A percentile compares a stretch with the other conserved stretches of the same genome.
These are phyloP conservation scores for Aspergillus diversus DNA, from an alignment of 495 filamentous ascomycete genomes.

Conservation along the genomic window DNA sequence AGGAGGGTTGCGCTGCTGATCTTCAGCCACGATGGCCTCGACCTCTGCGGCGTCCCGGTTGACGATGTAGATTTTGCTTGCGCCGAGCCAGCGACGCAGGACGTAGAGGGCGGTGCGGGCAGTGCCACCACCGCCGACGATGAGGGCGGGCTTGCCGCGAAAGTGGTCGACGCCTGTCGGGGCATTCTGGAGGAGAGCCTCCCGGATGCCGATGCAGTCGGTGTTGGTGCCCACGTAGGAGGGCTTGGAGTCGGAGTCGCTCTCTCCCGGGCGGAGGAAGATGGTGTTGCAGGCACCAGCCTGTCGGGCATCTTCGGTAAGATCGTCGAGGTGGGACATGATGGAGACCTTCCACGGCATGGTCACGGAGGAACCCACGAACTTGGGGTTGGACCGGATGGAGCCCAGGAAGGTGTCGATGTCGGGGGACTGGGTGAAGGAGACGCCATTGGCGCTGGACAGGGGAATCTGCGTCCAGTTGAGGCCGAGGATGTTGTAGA, in stretches of 20 bases:
- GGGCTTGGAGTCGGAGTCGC: constrained; percentile 34
- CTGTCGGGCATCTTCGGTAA: constrained; percentile 67
- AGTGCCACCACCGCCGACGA: constrained; percentile 70
- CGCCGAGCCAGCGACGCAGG: constrained; percentile 64
- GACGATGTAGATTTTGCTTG: constrained; percentile 69
- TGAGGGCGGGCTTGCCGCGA: constrained; percentile 59
- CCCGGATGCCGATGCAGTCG: constrained; percentile 72
- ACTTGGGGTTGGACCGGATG: constrained; percentile 51
- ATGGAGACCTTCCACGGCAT: constrained; percentile 78
- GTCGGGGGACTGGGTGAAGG: constrained; percentile 42
- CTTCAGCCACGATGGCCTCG: constrained; percentile 61
- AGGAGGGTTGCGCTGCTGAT: constrained; percentile 36
- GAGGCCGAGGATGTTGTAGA: constrained; percentile 61
- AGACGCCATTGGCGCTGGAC: constrained; percentile 42
- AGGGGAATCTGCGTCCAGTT: constrained; percentile 63
- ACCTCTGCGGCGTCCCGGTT: constrained; percentile 68
- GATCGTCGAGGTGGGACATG: constrained; percentile 66
- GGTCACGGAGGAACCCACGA: constrained; percentile 69
- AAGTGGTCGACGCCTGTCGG: constrained; percentile 42
- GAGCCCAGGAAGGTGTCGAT: constrained; percentile 56
- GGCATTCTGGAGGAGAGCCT: constrained; percentile 66
- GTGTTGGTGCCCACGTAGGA: constrained; percentile 72
- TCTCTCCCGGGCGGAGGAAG: constrained; percentile 54
- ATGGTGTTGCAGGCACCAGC: constrained; percentile 78
- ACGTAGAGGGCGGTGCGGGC: constrained; percentile 72